Base-by-base conservation (phyloP, 2,329 filamentous ascomycete genomes). In the Phaeomoniella chlamydospora region DNA sequence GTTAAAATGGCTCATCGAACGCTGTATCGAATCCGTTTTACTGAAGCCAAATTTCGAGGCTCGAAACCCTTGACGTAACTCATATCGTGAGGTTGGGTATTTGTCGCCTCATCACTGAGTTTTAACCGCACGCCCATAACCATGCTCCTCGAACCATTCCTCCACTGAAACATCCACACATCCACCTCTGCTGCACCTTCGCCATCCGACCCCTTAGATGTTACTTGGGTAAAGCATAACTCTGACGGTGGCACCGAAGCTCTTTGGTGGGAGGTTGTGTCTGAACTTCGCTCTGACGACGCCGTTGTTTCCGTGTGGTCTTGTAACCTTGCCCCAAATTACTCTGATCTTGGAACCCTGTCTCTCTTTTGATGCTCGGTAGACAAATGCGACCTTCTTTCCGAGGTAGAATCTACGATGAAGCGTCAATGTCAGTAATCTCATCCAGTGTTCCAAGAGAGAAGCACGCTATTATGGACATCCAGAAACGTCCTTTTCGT, bases 381-480 rank as follows among this genome's bases (percentile, higher is more conserved):
- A 98, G 68, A 98, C 86, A 68, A 86, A 98, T 64, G 90, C 90
- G 64, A 96, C 78, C 72, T 87, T 87, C 82, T 98, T 98, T 70
- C 90, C 90, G 51, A 85, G 73, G 74, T 98, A 98, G 82, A 94
- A 94, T 70, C 63, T 68, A 41, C 39, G 31, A 34, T 29, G 35
- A 18, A 39, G 37, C 37, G 13, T 34, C 9, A 36, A 36, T 36
- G 35, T 34, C 18, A 16, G 32, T 16, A 15, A n/a, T n/a, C n/a
- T n/a, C n/a, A n/a, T n/a, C n/a, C n/a, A n/a, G n/a, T n/a, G n/a
- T n/a, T n/a, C n/a, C n/a, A n/a, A n/a, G n/a, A n/a, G n/a, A n/a
- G n/a, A n/a, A n/a, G n/a, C n/a, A n/a, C n/a, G n/a, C n/a, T n/a
- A n/a, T n/a, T n/a, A n/a, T n/a, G n/a, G n/a, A n/a, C n/a, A n/a